Evolutionary conservation across 2,329 filamentous ascomycete species (phyloP).

Genomic region (Neofusicoccum laricinum): DNA sequence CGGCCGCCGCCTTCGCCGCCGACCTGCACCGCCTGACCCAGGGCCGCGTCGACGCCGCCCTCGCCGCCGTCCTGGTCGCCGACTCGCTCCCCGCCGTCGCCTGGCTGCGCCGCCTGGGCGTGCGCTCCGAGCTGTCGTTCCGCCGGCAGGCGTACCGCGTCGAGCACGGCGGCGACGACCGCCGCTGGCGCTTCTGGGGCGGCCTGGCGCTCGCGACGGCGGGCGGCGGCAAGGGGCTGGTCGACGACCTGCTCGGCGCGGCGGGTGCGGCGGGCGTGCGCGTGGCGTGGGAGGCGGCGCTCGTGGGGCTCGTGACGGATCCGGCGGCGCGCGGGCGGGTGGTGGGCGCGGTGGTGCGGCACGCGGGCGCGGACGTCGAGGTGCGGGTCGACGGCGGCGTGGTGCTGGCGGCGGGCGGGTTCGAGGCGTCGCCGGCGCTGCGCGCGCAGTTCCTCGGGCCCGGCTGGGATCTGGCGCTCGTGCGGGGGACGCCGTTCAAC

Average conservation of each 20-base stretch:
- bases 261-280: constrained; percentile 44
- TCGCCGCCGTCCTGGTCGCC: constrained; percentile 50
- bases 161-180: constrained; percentile 36
- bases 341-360: too few relatives aligned
- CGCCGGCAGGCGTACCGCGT: constrained; percentile 64
- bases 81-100: constrained; percentile 52
- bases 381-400: constrained; percentile 35
- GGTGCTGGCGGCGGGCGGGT: constrained; percentile 60
- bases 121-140: constrained; percentile 60
- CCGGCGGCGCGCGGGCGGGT: constrained; percentile 25
- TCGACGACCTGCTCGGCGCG: constrained; percentile 47
- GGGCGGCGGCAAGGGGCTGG: constrained; percentile 59
- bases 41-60: constrained; percentile 50
- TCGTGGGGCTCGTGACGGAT: too few relatives aligned
- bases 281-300: constrained; percentile 48
- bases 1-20: constrained; percentile 49
- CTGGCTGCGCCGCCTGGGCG: constrained; percentile 53
- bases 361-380: constrained; percentile 27
- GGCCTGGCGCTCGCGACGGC: constrained; percentile 59
- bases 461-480: constrained; percentile 61
- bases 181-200: constrained; percentile 60
- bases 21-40: constrained; percentile 59
- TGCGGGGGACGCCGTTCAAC: constrained; percentile 64
- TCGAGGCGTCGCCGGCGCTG: constrained; percentile 60
- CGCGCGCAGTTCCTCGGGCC: constrained; percentile 55